Evolutionary conservation across 768 basidiomycete genomes (phyloP), one percentile per base, ranked within the genome.

Genomic region (Trametes cinnabarina): DNA sequence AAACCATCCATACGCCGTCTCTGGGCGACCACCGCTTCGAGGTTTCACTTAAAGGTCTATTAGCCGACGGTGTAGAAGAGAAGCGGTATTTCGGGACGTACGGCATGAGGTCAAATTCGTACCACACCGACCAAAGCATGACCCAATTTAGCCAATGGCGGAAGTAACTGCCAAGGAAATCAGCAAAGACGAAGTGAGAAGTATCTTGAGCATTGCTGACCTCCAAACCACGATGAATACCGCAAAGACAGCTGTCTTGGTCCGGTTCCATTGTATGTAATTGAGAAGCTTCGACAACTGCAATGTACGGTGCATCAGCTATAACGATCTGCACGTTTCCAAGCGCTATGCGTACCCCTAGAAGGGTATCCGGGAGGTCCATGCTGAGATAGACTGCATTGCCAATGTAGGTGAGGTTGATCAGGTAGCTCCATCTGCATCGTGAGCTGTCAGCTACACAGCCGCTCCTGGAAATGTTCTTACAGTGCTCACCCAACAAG

Each of bases 351-450:
- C 88, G 63, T 62, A 93, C 88, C 12, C 92, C 94, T 12, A 99
- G 78, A 72, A 89, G 91, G 32, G 84, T 74, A 69, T 99, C 97
- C 0, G 95, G 93, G 19, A 95, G 79, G 75, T 99, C 97, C 97
- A 98, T 98, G 70, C 94, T 97, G 74, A 95, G 80, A 66, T 88
- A 98, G 26, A 99, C 83, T 5, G 94, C 88, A 62, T 91, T 90
- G 10, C 97, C 97, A 41, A 98, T 94, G 50, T 82, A 72, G 0
- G 94, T 98, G 51, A 93, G 41, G 72, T 92, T 94, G 63, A 86
- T 60, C 30, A 86, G 63, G 66, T 93, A 92, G 64, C 91, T 93
- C 91, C 92, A 92, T 35, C 92, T 93, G 30, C 1, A 26, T 7
- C 22, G 8, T 4, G 26, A 20, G 20, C 26, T n/a, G 23, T 58